Base-by-base conservation (phyloP, 1,284 basidiomycete species). In the Mycena sp. region DNA sequence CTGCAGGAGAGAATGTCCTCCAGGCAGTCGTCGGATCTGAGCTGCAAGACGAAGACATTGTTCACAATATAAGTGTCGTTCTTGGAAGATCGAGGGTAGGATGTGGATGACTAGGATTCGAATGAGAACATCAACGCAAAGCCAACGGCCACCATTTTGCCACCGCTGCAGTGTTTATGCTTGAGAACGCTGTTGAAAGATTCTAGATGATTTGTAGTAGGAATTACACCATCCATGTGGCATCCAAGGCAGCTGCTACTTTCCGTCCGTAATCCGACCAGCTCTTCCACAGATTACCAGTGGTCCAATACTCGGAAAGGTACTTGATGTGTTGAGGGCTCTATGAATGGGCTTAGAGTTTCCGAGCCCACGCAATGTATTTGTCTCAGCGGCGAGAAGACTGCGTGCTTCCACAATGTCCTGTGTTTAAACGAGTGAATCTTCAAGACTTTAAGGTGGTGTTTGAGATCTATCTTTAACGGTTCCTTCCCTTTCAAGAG, bases 141-240 rank as follows among this genome's bases (percentile, higher is more conserved):
- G 51, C 4, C 52, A 26, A 44, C 46, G 40, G 5, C 59, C 59
- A 7, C 50, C 52, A 25, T 61, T 53, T 16, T 61, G 59, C 60
- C 54, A 61, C 17, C 50, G 38, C 11, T 30, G 57, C 4, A 59
- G 32, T 60, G 67, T 35, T 73, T 75, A 10, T 64, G 41, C 64
- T 81, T 80, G 3, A 81, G 65, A 6, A 74, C 54, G 6, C 72
- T 67, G 53, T 81, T 81, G 67, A 81, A 80, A 0, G 77, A 74
- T 59, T 81, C 78, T 0, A 81, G 40, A 23, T 59, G 73, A 59
- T 80, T 81, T 28, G 78, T 81, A 0, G 79, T 81, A 0, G 76
- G 70, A 23, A 79, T 52, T 9, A 80, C 70, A 9, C 65, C 69
- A 4, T 76, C 72, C n/a, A 78, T 49, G 6, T 21, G 6, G 28